phyloP scores from a whole-genome alignment of 2,329 filamentous ascomycete genomes.

The Diaporthe citrichinensis region DNA sequence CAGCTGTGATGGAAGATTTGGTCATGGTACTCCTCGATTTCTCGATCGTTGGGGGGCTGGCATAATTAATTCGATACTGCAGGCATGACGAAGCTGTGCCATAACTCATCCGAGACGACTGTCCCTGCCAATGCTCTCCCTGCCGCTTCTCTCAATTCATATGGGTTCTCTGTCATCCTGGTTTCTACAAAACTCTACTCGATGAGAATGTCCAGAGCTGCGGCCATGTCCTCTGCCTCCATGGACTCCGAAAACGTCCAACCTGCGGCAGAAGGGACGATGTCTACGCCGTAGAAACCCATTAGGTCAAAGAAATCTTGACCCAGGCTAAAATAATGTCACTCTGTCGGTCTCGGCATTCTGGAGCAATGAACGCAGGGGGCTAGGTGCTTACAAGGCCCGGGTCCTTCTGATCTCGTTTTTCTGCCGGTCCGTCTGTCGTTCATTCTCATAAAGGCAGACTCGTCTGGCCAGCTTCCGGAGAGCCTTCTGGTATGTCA shows the following conservation, averaged over 20 bases:
- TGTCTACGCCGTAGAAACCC: background rate
- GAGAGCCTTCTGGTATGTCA: background rate
- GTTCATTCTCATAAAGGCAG: too few species aligned
- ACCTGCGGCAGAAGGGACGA: accelerated
- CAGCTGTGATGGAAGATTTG: too few species aligned
- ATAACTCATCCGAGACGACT: too few species aligned
- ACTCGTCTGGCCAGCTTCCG: background rate
- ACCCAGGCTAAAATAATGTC: background rate
- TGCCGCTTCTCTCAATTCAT: too few species aligned
- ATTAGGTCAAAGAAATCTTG: background rate
- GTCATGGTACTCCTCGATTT: too few species aligned
- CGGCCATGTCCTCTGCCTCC: background rate
- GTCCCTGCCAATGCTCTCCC: too few species aligned
- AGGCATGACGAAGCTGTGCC: too few species aligned
- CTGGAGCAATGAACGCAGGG: background rate
- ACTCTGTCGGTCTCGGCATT: background rate
- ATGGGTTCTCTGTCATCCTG: too few species aligned
- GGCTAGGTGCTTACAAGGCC: background rate
- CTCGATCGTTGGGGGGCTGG: too few species aligned
- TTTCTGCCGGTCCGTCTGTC: background rate
- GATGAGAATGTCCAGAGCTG: background rate
- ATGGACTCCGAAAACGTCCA: background rate
- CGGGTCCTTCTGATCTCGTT: background rate
- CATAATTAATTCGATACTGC: too few species aligned
- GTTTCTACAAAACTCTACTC: background rate